Percentiles rank a stretch among this genome's conserved stretches.
These are phyloP conservation scores for Pythium grandisporangium DNA, from an alignment of 352 stramenopile genomes.

Conservation along the genomic window DNA sequence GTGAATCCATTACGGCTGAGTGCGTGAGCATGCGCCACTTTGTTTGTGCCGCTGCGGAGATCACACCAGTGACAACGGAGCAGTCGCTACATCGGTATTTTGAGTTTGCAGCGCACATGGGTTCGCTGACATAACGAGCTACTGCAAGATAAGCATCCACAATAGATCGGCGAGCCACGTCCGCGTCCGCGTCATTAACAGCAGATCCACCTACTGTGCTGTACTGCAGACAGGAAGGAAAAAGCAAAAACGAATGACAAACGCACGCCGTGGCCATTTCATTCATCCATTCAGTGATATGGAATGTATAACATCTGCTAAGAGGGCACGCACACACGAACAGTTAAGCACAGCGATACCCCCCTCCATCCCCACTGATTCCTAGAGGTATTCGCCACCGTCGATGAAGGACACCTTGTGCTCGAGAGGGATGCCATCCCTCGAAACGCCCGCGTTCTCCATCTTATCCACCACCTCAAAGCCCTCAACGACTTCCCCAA, in stretches of 20 bases:
- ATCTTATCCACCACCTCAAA: constrained; percentile 81
- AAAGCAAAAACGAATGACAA: no score
- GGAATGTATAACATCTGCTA: no score
- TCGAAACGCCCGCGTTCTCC: constrained; percentile 51
- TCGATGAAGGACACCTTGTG: constrained; percentile 74
- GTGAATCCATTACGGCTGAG: constrained; percentile 50
- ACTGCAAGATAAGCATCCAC: no score
- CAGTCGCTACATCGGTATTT: constrained; percentile 46
- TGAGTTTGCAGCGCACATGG: constrained; percentile 55
- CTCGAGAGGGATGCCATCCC: constrained; percentile 46
- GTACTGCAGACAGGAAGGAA: no score
- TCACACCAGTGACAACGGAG: constrained; percentile 45
- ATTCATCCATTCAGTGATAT: background rate
- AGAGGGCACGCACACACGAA: no score
- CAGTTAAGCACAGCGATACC: no score
- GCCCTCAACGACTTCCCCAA: constrained; percentile 78
- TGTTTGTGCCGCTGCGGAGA: constrained; percentile 25
- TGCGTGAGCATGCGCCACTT: constrained; percentile 58
- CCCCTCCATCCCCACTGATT: background rate
- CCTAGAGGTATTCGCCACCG: constrained; percentile 59
- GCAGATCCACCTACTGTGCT: no score
- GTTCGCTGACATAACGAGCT: constrained; percentile 30
- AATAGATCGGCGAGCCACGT: no score
- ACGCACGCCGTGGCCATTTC: background rate
- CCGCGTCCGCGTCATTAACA: no score